Evolutionary conservation across 1,284 basidiomycete genomes (phyloP), one percentile per base, ranked within the genome.

Genomic region (Microbotryomycetes sp.): DNA sequence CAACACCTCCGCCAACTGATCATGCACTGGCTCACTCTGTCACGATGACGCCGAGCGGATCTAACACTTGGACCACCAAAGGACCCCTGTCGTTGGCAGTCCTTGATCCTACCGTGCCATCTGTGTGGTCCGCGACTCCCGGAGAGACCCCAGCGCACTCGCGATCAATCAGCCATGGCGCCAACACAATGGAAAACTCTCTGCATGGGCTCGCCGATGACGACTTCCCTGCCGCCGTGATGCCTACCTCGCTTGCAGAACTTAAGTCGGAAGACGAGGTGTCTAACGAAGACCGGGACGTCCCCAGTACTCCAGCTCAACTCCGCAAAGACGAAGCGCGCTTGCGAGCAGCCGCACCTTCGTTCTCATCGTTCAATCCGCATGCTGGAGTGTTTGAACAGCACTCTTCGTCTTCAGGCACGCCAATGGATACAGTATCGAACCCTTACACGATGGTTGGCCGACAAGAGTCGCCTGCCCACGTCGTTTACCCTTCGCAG

Each of bases 321-420:
- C 16, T 15, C 46, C 22, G 28, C 26, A 64, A 63, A 32, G 65
- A 64, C 47, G 62, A 68, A 16, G 64, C 63, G 2, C 57, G 58
- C 19, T 57, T 68, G 2, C 64, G 67, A 12, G 64, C 67, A 3
- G 60, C 59, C 1, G 64, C 64, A 1, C 67, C 64, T 3, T 62
- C 64, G 0, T 68, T 68, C 60, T 66, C 67, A n/a, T 58, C 64
- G 2, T 66, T 66, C 58, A 62, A 66, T 60, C 59, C 60, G 47
- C 51, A 58, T 29, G 62, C 63, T 16, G 65, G 52, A 6, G 50
- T 60, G 22, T 56, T 60, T 48, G 60, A 66, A 30, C n/a, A n/a
- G n/a, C 19, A 56, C 6, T 6, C 54, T 2, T n/a, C 26, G 3
- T 22, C 54, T 4, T 42, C 46, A 0, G 15, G 14, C 3, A 6